A percentile compares a stretch with the other conserved stretches of the same genome.
These are phyloP conservation scores for Aspergillus uvarum DNA, from an alignment of 2,329 filamentous ascomycete species.

Conservation along the genomic window DNA sequence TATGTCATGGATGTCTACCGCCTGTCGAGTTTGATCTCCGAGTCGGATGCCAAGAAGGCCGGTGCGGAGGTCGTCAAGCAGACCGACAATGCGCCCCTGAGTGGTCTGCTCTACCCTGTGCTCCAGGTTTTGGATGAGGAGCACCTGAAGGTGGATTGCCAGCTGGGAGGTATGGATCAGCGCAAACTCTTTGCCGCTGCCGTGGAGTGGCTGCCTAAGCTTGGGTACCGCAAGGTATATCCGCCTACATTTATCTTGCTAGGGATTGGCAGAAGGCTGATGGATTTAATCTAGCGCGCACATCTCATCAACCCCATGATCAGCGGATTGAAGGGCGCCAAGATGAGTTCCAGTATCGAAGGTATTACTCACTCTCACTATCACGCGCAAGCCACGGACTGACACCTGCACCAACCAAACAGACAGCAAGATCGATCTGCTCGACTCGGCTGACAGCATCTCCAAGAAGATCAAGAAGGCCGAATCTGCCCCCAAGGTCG, in stretches of 20 bases:
- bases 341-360: constrained; percentile 76
- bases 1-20: constrained; percentile 91
- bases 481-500: constrained; percentile 69
- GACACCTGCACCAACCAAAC: neutral
- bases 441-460: constrained; percentile 73
- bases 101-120: constrained; percentile 76
- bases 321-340: constrained; percentile 75
- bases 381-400: neutral
- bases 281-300: constrained; percentile 50
- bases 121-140: constrained; percentile 91
- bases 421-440: constrained; percentile 73
- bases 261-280: neutral
- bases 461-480: constrained; percentile 85
- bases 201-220: constrained; percentile 77
- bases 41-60: constrained; percentile 83
- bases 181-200: constrained; percentile 54
- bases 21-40: constrained; percentile 56
- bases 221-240: constrained; percentile 72
- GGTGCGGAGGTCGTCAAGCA: constrained; percentile 96
- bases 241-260: neutral
- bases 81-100: constrained; percentile 70
- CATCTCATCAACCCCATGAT: constrained; percentile 87
- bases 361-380: constrained; percentile 19
- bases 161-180: constrained; percentile 70
- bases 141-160: constrained; percentile 80